Percentiles rank a stretch among this genome's conserved stretches.
These are phyloP conservation scores for Tolypocladium pustulatum DNA, from an alignment of 2,329 filamentous ascomycete genomes.

Conservation along the genomic window DNA sequence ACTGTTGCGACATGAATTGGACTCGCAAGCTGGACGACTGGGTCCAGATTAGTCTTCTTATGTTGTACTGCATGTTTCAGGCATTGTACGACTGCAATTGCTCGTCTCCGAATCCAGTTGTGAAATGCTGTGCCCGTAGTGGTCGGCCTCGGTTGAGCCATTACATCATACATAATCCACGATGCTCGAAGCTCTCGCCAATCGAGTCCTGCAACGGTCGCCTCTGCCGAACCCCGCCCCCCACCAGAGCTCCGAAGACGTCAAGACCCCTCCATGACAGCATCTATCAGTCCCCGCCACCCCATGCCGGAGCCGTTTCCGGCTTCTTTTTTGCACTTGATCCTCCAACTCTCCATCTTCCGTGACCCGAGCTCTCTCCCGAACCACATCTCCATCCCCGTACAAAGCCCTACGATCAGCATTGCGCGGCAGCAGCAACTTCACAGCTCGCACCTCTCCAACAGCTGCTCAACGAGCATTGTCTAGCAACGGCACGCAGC, in stretches of 20 bases:
- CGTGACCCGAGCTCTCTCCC: not conserved
- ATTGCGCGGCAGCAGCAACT: not conserved
- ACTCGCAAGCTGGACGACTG: not conserved
- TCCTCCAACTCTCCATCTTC: not conserved
- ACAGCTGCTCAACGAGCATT: not conserved
- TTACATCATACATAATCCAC: not conserved
- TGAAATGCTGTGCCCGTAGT: too few species aligned
- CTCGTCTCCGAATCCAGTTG: too few species aligned
- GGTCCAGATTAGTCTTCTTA: not conserved
- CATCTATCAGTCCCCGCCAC: not conserved
- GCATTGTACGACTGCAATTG: too few species aligned
- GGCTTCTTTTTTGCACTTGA: not conserved
- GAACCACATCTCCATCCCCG: not conserved
- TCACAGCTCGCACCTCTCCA: not conserved
- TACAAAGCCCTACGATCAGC: not conserved
- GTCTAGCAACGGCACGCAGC: not conserved
- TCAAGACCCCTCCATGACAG: not conserved
- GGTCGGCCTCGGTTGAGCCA: too few species aligned
- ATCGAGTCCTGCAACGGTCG: not conserved
- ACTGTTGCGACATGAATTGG: not conserved
- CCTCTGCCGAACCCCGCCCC: not conserved
- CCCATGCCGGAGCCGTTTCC: not conserved
- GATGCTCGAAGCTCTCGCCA: not conserved
- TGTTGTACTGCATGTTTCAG: too few species aligned
- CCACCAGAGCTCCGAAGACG: not conserved